Evolutionary conservation across 257 asterid species (phyloP), one percentile per base, ranked within the genome.

Genomic region (Solanum etuberosum): DNA sequence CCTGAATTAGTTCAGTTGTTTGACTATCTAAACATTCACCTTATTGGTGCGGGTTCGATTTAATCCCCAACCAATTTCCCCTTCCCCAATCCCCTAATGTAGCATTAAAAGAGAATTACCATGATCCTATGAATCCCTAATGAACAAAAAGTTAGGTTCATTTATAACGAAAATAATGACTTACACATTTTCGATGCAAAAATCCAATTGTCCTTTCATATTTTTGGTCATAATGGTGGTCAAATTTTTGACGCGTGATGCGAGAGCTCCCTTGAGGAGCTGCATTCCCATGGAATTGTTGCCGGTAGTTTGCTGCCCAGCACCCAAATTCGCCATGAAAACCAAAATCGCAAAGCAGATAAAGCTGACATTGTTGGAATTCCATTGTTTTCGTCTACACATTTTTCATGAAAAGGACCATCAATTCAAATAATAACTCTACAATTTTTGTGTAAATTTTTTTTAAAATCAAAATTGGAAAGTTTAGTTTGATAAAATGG

Each of bases 171-270:
- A 11, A n/a, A n/a, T 57, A 21, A 37, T 81, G 85, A 86, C 92
- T 74, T 91, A 96, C 99, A 92, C 89, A 68, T 96, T 91, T 65
- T 92, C 87, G 57, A 96, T 93, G 92, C 99, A 96, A 86, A 90
- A 96, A 3, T 86, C 93, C 65, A 96, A 90, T 63, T 92, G 91
- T 48, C 86, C 88, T 54, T 54, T 48, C 29, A 93, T 84, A 12
- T 96, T 98, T 15, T 93, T 91, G 85, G 90, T 91, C 85, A 93
- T 89, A 27, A 83, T 73, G 78, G 89, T 7, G 81, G 95, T 89
- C 89, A 92, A 87, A 91, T 93, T 93, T 92, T 89, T 93, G 88
- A 95, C 93, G 35, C 95, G 94, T 46, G 32, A 61, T 87, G 86
- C 92, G 23, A 94, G 54, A 9, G 91, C 88, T 86, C 90, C 86